A percentile compares a stretch with the other conserved stretches of the same genome.
These are phyloP conservation scores for Bathelium albidoporum DNA, from an alignment of 495 filamentous ascomycete genomes.

Conservation along the genomic window DNA sequence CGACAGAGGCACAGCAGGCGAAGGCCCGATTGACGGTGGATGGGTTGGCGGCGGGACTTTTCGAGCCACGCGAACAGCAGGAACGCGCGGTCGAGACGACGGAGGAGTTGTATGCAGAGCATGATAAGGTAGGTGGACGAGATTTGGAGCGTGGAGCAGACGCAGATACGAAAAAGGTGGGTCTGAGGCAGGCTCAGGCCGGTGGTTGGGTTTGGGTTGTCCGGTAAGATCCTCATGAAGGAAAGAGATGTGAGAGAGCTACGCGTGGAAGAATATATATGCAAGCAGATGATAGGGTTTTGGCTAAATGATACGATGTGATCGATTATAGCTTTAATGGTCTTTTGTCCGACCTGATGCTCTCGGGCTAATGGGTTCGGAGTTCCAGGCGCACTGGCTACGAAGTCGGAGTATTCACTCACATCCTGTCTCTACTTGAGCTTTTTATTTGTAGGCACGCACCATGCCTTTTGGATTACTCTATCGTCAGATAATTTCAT, in stretches of 20 bases:
- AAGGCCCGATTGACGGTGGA: conserved; percentile 11
- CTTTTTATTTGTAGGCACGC: no score
- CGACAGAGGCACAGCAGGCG: conserved; percentile 9
- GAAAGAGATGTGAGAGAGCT: neutral
- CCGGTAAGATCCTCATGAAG: neutral
- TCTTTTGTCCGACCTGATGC: neutral
- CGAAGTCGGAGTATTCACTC: neutral
- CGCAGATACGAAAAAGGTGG: conserved; percentile 4
- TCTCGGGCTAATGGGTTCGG: neutral
- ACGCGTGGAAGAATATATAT: neutral
- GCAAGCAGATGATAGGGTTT: neutral
- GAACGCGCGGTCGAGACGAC: conserved; percentile 5
- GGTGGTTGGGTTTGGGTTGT: conserved; percentile 8
- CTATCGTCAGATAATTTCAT: no score
- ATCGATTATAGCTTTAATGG: neutral
- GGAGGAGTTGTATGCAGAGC: conserved; percentile 12
- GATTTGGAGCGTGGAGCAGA: conserved; percentile 2
- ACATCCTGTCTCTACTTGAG: neutral
- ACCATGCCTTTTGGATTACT: no score
- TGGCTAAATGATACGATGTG: neutral
- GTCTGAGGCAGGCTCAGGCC: conserved; percentile 6
- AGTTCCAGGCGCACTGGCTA: neutral
- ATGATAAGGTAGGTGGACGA: conserved; percentile 5
- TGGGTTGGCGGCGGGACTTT: conserved; percentile 11
- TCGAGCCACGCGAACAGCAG: conserved; percentile 6